Evolutionary conservation across 371 early-diverging fungal species (phyloP).

Genomic region (Mucor piriformis): DNA sequence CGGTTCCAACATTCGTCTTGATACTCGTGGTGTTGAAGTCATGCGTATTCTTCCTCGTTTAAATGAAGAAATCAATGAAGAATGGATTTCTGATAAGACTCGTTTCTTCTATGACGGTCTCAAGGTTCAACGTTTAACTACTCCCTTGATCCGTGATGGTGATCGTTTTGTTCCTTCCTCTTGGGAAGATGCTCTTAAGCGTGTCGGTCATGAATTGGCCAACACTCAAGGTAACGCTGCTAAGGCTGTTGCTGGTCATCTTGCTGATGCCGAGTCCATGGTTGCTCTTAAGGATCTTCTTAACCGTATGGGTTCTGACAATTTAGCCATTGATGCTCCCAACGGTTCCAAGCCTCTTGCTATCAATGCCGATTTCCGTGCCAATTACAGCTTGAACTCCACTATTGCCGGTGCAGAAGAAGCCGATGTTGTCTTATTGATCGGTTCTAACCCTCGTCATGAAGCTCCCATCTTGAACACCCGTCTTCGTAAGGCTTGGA

Average conservation of each 20-base stretch:
- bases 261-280: constrained; percentile 87
- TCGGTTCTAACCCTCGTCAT: constrained; percentile 96
- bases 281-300: constrained; percentile 92
- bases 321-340: constrained; percentile 77
- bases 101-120: constrained; percentile 95
- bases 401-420: constrained; percentile 88
- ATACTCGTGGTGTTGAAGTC: constrained; percentile 95
- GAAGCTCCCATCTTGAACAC: constrained; percentile 96
- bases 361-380: constrained; percentile 80
- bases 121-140: constrained; percentile 92
- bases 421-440: constrained; percentile 88
- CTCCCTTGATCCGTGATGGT: constrained; percentile 86
- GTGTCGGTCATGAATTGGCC: constrained; percentile 69
- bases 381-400: constrained; percentile 88
- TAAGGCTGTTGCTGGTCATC: constrained; percentile 91
- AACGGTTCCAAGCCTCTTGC: constrained; percentile 61
- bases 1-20: constrained; percentile 89
- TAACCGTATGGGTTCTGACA: constrained; percentile 85
- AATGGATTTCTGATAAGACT: constrained; percentile 98
- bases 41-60: constrained; percentile 94
- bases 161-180: constrained; percentile 82
- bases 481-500: constrained; percentile 91
- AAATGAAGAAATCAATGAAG: constrained; percentile 97
- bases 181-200: constrained; percentile 87
- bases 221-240: constrained; percentile 63